phyloP scores from a whole-genome alignment of 179 eudicot species.

The Kewa caespitosa region DNA sequence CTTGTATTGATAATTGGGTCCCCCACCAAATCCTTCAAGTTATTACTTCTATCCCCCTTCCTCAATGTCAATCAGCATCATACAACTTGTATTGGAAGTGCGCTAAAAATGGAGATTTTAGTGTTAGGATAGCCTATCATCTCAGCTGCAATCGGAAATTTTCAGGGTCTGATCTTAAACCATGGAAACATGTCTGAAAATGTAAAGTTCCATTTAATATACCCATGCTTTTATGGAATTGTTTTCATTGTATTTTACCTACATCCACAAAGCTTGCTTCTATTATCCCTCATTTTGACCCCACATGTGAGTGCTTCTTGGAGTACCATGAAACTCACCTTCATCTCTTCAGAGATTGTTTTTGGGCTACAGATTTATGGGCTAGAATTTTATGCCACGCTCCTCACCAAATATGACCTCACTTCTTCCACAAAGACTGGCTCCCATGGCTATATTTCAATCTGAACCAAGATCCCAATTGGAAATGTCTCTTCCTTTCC shows the following conservation, averaged over 20 bases:
- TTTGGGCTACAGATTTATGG: neutral
- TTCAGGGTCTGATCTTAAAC: neutral
- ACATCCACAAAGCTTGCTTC: neutral
- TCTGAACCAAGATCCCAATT: neutral
- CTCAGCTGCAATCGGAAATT: neutral
- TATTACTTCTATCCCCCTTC: neutral
- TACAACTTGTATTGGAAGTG: too few relatives aligned
- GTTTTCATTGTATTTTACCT: neutral
- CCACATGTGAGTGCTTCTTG: neutral
- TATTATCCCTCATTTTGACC: neutral
- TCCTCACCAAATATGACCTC: neutral
- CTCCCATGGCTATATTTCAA: neutral
- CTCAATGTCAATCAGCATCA: too few relatives aligned
- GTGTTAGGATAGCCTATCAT: neutral
- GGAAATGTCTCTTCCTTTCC: neutral
- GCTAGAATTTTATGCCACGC: too few relatives aligned
- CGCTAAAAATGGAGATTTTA: neutral
- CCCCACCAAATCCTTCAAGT: too few relatives aligned
- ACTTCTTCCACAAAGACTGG: neutral
- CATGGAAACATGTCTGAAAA: neutral
- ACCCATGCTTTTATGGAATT: neutral
- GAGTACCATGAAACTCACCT: neutral
- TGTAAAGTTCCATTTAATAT: neutral
- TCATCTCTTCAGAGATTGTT: neutral
- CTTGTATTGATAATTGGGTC: too few relatives aligned